Evolutionary conservation across 164 flowering plant genomes (phyloP).

Genomic region (Chimonanthus salicifolius): DNA sequence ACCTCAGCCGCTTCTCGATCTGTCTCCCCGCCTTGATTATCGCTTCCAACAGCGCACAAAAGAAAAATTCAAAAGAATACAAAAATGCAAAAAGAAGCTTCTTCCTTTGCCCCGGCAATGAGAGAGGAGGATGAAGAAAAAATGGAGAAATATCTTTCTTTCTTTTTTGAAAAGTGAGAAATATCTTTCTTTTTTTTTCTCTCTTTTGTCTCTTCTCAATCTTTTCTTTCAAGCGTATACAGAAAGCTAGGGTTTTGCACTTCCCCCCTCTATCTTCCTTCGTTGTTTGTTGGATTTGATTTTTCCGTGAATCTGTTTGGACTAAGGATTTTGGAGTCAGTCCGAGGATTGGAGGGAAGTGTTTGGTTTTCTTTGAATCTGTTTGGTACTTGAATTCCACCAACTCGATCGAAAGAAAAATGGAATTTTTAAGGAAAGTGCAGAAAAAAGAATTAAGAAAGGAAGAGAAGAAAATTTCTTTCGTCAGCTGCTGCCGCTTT

Average conservation of each 20-base stretch:
- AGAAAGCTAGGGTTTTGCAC: background rate
- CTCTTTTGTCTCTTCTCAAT: background rate
- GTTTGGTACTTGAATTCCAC: no score
- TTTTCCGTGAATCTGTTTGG: background rate
- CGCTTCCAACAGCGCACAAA: background rate
- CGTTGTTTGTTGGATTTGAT: background rate
- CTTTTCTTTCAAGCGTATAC: background rate
- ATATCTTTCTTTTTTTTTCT: background rate
- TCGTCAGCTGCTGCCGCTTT: background rate
- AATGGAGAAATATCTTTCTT: background rate
- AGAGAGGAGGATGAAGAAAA: background rate
- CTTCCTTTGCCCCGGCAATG: background rate
- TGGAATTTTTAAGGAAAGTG: background rate
- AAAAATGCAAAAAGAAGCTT: background rate
- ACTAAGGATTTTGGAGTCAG: background rate
- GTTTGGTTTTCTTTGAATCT: background rate
- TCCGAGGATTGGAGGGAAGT: background rate
- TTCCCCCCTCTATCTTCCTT: background rate
- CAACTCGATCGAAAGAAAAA: background rate
- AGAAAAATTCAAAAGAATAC: background rate
- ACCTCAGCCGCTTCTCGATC: constrained; percentile 12
- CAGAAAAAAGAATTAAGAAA: background rate
- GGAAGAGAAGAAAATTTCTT: no score
- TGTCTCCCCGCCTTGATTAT: background rate
- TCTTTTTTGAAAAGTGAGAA: background rate